phyloP scores from a whole-genome alignment of 352 stramenopile species.

The Phytophthora colocasiae region DNA sequence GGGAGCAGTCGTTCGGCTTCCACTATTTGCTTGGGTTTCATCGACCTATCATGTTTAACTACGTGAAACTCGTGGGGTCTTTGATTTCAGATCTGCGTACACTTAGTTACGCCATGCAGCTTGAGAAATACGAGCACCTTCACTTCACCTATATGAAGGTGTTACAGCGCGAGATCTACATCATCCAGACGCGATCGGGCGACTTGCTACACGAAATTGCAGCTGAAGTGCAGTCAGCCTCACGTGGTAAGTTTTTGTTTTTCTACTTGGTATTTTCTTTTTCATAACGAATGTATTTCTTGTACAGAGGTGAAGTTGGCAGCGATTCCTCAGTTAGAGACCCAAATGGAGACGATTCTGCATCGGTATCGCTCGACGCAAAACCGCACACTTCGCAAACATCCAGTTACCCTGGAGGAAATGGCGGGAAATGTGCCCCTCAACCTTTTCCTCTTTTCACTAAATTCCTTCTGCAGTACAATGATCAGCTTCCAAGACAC shows the following conservation, averaged over 20 bases:
- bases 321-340: constrained; percentile 54
- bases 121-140: constrained; percentile 78
- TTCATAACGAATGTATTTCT: not conserved
- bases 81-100: constrained; percentile 71
- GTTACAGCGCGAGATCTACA: constrained; percentile 80
- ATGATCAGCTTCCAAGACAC: constrained; percentile 70
- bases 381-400: constrained; percentile 54
- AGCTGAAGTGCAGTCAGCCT: constrained; percentile 55
- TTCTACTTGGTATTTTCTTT: not conserved
- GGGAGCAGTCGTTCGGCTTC: constrained; percentile 80
- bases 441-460: constrained; percentile 83
- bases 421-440: constrained; percentile 78
- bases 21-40: constrained; percentile 69
- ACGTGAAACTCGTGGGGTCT: constrained; percentile 68
- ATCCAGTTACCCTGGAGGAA: constrained; percentile 64
- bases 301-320: constrained; percentile 54
- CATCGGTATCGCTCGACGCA: constrained; percentile 70
- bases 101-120: constrained; percentile 78
- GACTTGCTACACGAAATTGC: constrained; percentile 77
- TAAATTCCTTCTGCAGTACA: constrained; percentile 84
- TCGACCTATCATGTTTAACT: constrained; percentile 73
- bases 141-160: constrained; percentile 81
- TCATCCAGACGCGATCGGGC: constrained; percentile 71
- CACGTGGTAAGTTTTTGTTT: constrained; percentile 38
- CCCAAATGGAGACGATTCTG: constrained; percentile 74